phyloP scores from a whole-genome alignment of 495 filamentous ascomycete species.

The Saxispiralis lemnorum region DNA sequence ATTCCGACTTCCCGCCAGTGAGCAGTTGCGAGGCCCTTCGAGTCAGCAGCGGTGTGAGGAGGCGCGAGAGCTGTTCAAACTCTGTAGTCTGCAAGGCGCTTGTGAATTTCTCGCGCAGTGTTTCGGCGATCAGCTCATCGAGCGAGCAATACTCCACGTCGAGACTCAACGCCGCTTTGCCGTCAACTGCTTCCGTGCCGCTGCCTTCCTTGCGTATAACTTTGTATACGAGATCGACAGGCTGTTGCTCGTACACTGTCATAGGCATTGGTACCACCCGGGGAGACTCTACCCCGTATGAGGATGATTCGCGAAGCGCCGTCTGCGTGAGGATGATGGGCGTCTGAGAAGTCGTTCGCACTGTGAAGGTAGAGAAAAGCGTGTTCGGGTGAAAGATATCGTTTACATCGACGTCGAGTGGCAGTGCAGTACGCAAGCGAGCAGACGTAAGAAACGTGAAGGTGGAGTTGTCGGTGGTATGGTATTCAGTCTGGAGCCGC shows the following conservation, averaged over 20 bases:
- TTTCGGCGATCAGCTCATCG: constrained; percentile 40
- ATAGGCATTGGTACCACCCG: constrained; percentile 32
- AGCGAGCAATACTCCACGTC: constrained; percentile 62
- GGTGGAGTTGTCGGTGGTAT: constrained; percentile 55
- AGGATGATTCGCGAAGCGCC: constrained; percentile 48
- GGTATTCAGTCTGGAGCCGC: constrained; percentile 60
- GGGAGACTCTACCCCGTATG: constrained; percentile 47
- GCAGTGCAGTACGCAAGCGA: constrained; percentile 50
- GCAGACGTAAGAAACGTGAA: constrained; percentile 42
- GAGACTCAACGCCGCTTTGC: constrained; percentile 38
- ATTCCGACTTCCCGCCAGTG: constrained; percentile 13
- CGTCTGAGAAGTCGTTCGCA: constrained; percentile 55
- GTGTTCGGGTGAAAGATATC: constrained; percentile 76
- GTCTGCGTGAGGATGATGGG: constrained; percentile 60
- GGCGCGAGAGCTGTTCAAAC: constrained; percentile 28
- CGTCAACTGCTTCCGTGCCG: constrained; percentile 10
- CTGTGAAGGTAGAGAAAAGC: constrained; percentile 76
- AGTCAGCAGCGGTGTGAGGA: constrained; percentile 29
- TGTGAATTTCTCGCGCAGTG: constrained; percentile 28
- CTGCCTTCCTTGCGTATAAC: constrained; percentile 29
- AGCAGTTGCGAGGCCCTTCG: constrained; percentile 15
- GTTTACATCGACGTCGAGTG: constrained; percentile 88
- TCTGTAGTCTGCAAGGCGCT: constrained; percentile 28
- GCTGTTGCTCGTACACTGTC: constrained; percentile 62
- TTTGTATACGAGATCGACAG: constrained; percentile 67